These are phyloP conservation scores for Coemansia guatemalensis DNA, from an alignment of 192 early-diverging fungal species.

Conservation along the genomic window DNA sequence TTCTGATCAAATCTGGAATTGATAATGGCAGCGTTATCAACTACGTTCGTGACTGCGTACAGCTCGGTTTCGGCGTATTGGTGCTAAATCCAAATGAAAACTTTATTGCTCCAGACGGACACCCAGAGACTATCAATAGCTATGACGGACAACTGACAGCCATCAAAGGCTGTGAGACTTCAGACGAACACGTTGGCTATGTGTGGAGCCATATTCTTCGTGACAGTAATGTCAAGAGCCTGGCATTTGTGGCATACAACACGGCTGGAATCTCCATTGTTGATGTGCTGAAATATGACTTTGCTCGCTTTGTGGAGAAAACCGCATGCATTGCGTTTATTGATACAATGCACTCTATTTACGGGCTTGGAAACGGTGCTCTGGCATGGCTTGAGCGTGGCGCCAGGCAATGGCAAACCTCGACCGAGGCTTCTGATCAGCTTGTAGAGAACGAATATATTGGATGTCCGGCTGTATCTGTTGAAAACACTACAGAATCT, in stretches of 20 bases:
- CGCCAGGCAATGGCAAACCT: conserved; percentile 33
- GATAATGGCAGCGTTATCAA: conserved; percentile 26
- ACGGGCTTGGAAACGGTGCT: conserved; percentile 11
- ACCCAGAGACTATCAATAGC: conserved; percentile 35
- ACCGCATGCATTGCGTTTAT: conserved; percentile 36
- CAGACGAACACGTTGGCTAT: conserved; percentile 47
- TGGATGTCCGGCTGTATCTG: conserved; percentile 28
- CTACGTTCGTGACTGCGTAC: conserved; percentile 19
- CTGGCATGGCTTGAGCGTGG: conserved; percentile 19
- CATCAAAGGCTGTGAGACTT: conserved; percentile 40
- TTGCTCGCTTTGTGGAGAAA: conserved; percentile 24
- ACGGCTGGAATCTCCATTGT: conserved; percentile 32
- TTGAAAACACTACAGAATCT: conserved; percentile 20
- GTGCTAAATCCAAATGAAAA: conserved; percentile 52
- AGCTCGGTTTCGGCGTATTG: conserved; percentile 35
- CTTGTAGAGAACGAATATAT: neutral
- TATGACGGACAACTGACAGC: conserved; percentile 14
- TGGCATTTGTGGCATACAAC: conserved; percentile 37
- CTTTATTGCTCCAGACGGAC: conserved; percentile 36
- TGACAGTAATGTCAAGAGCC: conserved; percentile 5
- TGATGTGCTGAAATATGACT: conserved; percentile 40
- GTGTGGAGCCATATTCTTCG: conserved; percentile 41
- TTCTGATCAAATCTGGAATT: conserved; percentile 32
- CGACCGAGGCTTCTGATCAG: neutral
- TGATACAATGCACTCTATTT: conserved; percentile 37